Evolutionary conservation across 805 yeast genomes (phyloP).

Genomic region (Zygosaccharomyces gambellarensis): DNA sequence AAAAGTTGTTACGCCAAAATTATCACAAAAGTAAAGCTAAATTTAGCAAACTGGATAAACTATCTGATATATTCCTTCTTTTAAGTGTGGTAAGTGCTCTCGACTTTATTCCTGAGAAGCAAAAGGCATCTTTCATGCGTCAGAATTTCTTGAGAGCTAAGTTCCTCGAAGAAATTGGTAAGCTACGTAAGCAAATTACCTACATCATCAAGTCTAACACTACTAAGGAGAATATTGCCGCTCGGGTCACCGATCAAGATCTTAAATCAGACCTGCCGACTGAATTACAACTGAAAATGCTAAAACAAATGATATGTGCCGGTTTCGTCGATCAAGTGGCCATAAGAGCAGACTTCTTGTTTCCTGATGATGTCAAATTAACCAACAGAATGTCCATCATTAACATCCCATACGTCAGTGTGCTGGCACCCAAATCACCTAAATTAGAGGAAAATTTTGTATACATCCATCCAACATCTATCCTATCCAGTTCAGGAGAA

Average conservation of each 20-base stretch:
- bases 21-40: constrained; percentile 54
- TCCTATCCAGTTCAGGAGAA: constrained; percentile 46
- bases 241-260: constrained; percentile 39
- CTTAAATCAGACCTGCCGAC: constrained; percentile 63
- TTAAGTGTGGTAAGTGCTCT: constrained; percentile 83
- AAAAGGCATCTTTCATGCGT: constrained; percentile 46
- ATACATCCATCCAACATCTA: constrained; percentile 76
- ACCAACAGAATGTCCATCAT: constrained; percentile 54
- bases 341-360: constrained; percentile 65
- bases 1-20: constrained; percentile 42
- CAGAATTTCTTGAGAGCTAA: constrained; percentile 71
- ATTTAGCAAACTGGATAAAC: constrained; percentile 64
- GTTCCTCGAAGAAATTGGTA: constrained; percentile 77
- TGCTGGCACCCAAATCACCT: constrained; percentile 38
- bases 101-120: constrained; percentile 60
- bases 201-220: constrained; percentile 67
- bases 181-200: constrained; percentile 73
- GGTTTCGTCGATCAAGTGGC: constrained; percentile 92
- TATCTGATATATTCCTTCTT: constrained; percentile 69
- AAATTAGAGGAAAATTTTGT: constrained; percentile 50
- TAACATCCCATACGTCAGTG: constrained; percentile 61
- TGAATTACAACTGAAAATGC: constrained; percentile 61
- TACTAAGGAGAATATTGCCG: constrained; percentile 55
- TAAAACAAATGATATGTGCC: constrained; percentile 88
- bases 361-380: constrained; percentile 56